A percentile compares a stretch with the other conserved stretches of the same genome.
Conservation (phyloP, 305 asterid species). For the Fraxinus xanthoxyloides region DNA sequence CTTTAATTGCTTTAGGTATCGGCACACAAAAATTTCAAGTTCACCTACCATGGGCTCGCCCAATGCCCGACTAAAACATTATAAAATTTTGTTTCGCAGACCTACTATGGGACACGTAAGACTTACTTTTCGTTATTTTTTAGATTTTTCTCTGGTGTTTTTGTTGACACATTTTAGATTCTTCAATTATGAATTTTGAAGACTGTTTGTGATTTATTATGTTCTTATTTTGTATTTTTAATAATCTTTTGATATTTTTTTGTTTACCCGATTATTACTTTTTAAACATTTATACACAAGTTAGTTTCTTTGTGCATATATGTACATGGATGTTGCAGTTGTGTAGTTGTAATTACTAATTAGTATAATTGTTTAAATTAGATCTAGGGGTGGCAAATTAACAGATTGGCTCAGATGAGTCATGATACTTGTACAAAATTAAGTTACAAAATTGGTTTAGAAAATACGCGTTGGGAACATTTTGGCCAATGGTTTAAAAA, state of each 20-base stretch:
- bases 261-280: no score
- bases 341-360: neutral
- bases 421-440: no score
- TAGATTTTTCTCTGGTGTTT: neutral
- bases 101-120: neutral
- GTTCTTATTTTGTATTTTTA: no score
- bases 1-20: neutral
- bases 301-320: neutral
- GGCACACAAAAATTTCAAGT: neutral
- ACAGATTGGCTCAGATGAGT: no score
- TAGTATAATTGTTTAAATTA: neutral
- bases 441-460: no score
- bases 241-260: no score
- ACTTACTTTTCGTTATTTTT: neutral
- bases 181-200: no score
- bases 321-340: neutral
- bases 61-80: neutral
- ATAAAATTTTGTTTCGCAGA: neutral
- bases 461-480: no score
- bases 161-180: no score
- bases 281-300: neutral
- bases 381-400: neutral
- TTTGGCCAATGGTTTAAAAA: no score
- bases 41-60: neutral
- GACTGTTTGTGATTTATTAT: no score